Base-by-base conservation (phyloP, 2,329 filamentous ascomycete species). In the Neocatenulostroma microsporum region DNA sequence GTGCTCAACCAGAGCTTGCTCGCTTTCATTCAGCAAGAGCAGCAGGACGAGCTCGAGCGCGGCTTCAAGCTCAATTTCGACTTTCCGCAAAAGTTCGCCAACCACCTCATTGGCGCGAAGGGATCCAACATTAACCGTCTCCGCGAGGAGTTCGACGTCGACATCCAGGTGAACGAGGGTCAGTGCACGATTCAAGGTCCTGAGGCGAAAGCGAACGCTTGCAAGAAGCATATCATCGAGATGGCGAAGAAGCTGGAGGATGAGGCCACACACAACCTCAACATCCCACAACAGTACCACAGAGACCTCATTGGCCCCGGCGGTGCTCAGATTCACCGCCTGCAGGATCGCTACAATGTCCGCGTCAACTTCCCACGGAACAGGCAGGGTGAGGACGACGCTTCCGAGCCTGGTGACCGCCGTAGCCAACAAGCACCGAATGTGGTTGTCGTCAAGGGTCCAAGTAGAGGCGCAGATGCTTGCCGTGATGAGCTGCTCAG, bases 101-200 rank as follows among this genome's bases (percentile, higher is more conserved):
- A 94, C 61, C 82, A 94, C 58, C 74, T 83, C 17, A 81, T 83
- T 43, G 78, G 78, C 41, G 74, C 74, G 54, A 70, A 72, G 25
- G 78, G 78, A 34, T 76, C 80, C 51, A 82, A 81, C 58, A 80
- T 82, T 58, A 78, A 77, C 56, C 77, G 78, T 51, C 64, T 81
- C 30, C 74, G 78, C 21, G 78, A 82, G 27, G 78, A 82, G 53
- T 79, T 79, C 41, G 79, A 82, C 54, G 78, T 83, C 30, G 77
- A 82, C 41, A 81, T 98, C 45, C 87, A 95, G 63, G 82, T 96
- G 25, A 80, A 93, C 49, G 85, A 95, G 53, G 91, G 91, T 48
- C 88, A 88, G 64, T 86, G 96, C 33, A 86, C 94, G 62, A 78
- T 98, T 51, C 95, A 93, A 70, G 91, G 93, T 18, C 89, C 91